A percentile compares a stretch with the other conserved stretches of the same genome.
Conservation (phyloP, 257 asterid genomes). For the Petrea volubilis region DNA sequence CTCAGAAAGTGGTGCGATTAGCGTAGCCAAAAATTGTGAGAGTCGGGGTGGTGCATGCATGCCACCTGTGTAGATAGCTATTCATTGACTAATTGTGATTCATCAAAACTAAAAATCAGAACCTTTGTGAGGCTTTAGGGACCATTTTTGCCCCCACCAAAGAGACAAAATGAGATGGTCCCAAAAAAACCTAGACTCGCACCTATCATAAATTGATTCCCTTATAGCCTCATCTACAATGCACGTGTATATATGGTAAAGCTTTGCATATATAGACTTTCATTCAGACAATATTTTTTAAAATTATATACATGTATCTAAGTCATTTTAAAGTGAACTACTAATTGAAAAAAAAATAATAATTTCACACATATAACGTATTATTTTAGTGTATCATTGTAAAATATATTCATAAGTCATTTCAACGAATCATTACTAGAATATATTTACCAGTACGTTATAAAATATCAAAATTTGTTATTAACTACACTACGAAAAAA, state of each 20-base stretch:
- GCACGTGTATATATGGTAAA: constrained; percentile 2
- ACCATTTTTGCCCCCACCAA: constrained; percentile 21
- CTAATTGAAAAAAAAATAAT: no score
- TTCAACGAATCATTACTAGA: no score
- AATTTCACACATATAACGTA: no score
- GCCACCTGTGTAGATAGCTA: constrained; percentile 25
- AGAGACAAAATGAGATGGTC: constrained; percentile 17
- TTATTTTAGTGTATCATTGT: no score
- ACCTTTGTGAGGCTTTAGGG: constrained; percentile 13
- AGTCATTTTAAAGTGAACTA: no score
- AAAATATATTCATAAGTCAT: no score
- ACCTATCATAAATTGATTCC: constrained; percentile 15
- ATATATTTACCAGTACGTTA: no score
- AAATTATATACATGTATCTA: not conserved
- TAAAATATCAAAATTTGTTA: no score
- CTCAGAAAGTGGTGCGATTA: not conserved
- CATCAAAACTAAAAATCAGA: not conserved
- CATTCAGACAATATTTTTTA: no score
- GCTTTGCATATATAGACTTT: not conserved
- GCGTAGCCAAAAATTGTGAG: constrained; percentile 1
- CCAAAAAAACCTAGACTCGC: not conserved
- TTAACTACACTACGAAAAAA: no score
- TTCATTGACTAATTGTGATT: constrained; percentile 6
- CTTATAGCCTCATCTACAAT: not conserved
- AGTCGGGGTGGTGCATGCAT: constrained; percentile 22